Evolutionary conservation across 1,284 basidiomycete genomes (phyloP).

Genomic region (Leccinum colubrinum): DNA sequence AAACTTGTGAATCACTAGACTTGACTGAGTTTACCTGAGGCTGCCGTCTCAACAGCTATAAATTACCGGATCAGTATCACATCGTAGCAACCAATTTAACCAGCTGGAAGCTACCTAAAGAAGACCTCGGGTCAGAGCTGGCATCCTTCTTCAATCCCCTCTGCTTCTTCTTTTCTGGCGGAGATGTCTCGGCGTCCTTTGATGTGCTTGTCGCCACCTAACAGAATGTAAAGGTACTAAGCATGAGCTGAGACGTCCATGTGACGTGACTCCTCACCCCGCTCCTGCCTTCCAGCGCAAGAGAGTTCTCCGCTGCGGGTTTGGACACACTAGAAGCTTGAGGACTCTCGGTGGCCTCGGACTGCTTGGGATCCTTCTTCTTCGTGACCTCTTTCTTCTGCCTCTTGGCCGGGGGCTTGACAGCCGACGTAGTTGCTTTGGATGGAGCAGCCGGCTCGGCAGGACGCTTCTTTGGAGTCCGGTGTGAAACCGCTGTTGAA

Average conservation of each 20-base stretch:
- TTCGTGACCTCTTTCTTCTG: constrained; percentile 8
- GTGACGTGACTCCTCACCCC: constrained; percentile 12
- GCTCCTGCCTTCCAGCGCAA: background rate
- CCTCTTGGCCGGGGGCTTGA: constrained; percentile 22
- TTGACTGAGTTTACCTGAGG: background rate
- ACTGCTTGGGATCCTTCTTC: constrained; percentile 2
- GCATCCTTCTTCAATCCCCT: constrained; percentile 10
- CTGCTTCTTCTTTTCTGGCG: constrained; percentile 2
- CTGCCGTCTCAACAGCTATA: constrained; percentile 15
- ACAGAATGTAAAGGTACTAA: background rate
- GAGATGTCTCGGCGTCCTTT: background rate
- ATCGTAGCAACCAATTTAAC: background rate
- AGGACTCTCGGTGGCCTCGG: background rate
- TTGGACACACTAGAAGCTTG: constrained; percentile 2
- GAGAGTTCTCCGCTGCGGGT: background rate
- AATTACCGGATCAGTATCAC: background rate
- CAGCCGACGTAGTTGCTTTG: background rate
- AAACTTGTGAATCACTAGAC: background rate
- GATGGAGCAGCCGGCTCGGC: background rate
- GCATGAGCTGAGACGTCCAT: constrained; percentile 1
- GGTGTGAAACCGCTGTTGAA: background rate
- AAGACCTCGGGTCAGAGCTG: background rate
- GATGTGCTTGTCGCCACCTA: constrained; percentile 9
- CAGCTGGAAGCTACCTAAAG: constrained; percentile 13
- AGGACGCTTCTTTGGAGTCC: background rate